Conservation (phyloP, 1,284 basidiomycete species). For the Microstroma glucosiphilum region DNA sequence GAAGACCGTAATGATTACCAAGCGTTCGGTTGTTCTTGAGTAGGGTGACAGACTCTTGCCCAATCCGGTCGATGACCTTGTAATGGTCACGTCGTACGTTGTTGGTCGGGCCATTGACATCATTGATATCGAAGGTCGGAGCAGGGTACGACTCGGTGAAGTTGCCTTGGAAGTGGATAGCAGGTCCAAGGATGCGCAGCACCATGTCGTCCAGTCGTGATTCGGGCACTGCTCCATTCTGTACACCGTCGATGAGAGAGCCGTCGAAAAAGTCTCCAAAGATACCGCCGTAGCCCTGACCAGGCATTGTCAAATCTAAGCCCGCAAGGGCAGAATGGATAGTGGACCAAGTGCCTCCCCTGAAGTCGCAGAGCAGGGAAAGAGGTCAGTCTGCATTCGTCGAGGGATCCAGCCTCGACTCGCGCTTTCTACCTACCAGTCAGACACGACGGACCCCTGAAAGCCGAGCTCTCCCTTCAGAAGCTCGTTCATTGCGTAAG, state of each 20-base stretch:
- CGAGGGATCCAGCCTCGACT: neutral
- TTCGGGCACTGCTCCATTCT: slow-evolving; percentile 64
- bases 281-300: slow-evolving; percentile 28
- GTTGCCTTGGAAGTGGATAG: slow-evolving; percentile 34
- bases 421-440: slow-evolving; percentile 17
- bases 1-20: slow-evolving; percentile 16
- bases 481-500: slow-evolving; percentile 63
- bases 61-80: slow-evolving; percentile 31
- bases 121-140: slow-evolving; percentile 38
- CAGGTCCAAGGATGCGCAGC: slow-evolving; percentile 45
- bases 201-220: slow-evolving; percentile 56
- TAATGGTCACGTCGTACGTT: slow-evolving; percentile 35
- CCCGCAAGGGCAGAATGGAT: slow-evolving; percentile 58
- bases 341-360: slow-evolving; percentile 33
- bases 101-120: slow-evolving; percentile 22
- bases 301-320: slow-evolving; percentile 60
- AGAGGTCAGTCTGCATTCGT: too few relatives aligned
- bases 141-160: slow-evolving; percentile 19
- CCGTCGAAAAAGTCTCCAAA: slow-evolving; percentile 56
- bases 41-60: slow-evolving; percentile 29
- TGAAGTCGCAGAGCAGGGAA: too few relatives aligned
- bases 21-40: slow-evolving; percentile 32
- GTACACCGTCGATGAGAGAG: slow-evolving; percentile 62
- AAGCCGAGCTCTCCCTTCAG: slow-evolving; percentile 70
- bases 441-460: slow-evolving; percentile 62